Evolutionary conservation across 2,329 filamentous ascomycete species (phyloP).

Genomic region (Colletotrichum paranaense): DNA sequence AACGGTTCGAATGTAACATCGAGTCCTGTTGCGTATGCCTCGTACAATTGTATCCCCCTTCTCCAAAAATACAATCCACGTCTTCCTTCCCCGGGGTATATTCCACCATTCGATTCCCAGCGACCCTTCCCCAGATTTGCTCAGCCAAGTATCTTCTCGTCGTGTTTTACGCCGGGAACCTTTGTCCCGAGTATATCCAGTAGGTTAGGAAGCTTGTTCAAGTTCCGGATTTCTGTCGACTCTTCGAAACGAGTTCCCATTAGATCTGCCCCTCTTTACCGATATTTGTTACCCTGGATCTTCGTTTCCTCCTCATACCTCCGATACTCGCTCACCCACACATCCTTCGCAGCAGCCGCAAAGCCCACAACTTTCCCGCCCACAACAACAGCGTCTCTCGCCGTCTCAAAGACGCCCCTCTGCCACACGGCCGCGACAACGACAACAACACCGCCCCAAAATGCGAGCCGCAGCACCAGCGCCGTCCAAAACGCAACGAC

Average conservation of each 20-base stretch:
- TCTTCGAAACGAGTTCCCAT: too few relatives aligned
- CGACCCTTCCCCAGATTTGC: too few relatives aligned
- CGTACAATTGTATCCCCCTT: background rate
- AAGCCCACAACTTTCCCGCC: constrained; percentile 58
- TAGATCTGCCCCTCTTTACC: background rate
- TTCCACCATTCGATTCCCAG: background rate
- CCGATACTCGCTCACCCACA: constrained; percentile 69
- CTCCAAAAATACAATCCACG: background rate
- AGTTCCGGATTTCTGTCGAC: too few relatives aligned
- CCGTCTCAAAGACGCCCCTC: constrained; percentile 73
- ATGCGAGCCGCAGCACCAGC: constrained; percentile 70
- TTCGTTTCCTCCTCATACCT: constrained; percentile 63
- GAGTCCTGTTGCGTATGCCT: background rate
- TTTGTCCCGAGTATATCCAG: too few relatives aligned
- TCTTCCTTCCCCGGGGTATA: constrained; percentile 13
- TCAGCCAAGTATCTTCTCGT: background rate
- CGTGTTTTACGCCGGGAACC: background rate
- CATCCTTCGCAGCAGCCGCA: constrained; percentile 59
- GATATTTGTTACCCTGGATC: constrained; percentile 37
- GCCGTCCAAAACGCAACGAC: constrained; percentile 81
- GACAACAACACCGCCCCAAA: constrained; percentile 71
- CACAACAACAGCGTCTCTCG: constrained; percentile 65
- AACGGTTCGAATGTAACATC: background rate
- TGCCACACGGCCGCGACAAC: constrained; percentile 70
- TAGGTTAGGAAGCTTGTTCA: too few relatives aligned